Evolutionary conservation across 805 yeast genomes (phyloP).

Genomic region (Diddensiella santjacobensis): DNA sequence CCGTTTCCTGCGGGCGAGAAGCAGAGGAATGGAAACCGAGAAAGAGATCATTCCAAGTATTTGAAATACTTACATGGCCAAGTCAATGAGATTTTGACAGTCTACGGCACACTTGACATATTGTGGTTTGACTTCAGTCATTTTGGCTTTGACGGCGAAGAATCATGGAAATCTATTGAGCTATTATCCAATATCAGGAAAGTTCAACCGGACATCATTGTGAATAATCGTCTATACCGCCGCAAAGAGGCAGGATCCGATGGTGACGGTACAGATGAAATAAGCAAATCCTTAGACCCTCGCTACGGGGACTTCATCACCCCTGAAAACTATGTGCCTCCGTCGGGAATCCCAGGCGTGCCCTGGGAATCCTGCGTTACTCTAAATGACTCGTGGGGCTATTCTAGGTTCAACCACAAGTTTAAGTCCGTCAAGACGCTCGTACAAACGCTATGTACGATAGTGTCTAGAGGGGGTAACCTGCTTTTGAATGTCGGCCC

Average conservation of each 20-base stretch:
- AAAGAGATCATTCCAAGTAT: conserved; percentile 15
- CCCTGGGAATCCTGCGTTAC: conserved; percentile 20
- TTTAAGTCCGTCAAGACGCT: conserved; percentile 14
- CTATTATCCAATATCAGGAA: conserved; percentile 11
- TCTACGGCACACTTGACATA: conserved; percentile 15
- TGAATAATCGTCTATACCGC: conserved; percentile 19
- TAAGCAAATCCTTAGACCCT: conserved; percentile 12
- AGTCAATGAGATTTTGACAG: conserved; percentile 16
- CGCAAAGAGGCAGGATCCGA: conserved; percentile 15
- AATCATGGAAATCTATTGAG: conserved; percentile 16
- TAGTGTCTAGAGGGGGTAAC: conserved; percentile 19
- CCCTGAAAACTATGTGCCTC: conserved; percentile 20
- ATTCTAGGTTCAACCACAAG: conserved; percentile 14
- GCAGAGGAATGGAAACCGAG: conserved; percentile 6
- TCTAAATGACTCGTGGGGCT: conserved; percentile 20
- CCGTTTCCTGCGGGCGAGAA: conserved; percentile 17
- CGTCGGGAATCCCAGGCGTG: conserved; percentile 12
- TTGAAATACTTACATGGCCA: conserved; percentile 18
- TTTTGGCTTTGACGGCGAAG: conserved; percentile 19
- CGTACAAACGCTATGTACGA: conserved; percentile 10
- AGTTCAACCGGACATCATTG: conserved; percentile 15
- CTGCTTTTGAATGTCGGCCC: conserved; percentile 21
- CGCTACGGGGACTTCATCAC: conserved; percentile 21
- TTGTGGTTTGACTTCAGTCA: conserved; percentile 20
- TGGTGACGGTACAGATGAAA: conserved; percentile 15